A percentile compares a stretch with the other conserved stretches of the same genome.
Conservation (phyloP, 129 eudicot species). For the Rutidosis leptorrhynchoides region DNA sequence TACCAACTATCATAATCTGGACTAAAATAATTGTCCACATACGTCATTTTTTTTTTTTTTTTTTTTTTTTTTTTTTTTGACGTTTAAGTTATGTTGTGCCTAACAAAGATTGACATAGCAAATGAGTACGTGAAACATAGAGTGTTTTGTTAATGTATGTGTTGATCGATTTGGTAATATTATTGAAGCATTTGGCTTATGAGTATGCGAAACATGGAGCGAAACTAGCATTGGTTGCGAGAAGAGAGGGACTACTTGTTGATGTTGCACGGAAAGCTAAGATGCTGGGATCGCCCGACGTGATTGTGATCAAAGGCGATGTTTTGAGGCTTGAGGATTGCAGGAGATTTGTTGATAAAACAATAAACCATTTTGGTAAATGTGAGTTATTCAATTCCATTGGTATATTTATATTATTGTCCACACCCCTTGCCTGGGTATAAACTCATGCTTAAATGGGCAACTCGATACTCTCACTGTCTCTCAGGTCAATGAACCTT, state of each 20-base stretch:
- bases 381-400: constrained; percentile 28
- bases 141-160: background rate
- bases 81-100: no score
- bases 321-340: constrained; percentile 49
- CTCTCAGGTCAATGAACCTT: no score
- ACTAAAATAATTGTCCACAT: no score
- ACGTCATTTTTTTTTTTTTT: no score
- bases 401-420: no score
- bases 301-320: constrained; percentile 46
- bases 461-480: no score
- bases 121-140: no score
- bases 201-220: constrained; percentile 55
- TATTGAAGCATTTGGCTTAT: constrained; percentile 34
- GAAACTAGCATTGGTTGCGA: constrained; percentile 50
- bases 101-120: no score
- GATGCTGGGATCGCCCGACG: constrained; percentile 53
- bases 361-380: constrained; percentile 50
- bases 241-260: constrained; percentile 44
- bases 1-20: no score
- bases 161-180: background rate
- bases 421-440: no score
- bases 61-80: no score
- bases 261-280: constrained; percentile 44
- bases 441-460: no score
- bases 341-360: constrained; percentile 41